phyloP scores from a whole-genome alignment of 108 stramenopile genomes.

The Pelagomonas calceolata region DNA sequence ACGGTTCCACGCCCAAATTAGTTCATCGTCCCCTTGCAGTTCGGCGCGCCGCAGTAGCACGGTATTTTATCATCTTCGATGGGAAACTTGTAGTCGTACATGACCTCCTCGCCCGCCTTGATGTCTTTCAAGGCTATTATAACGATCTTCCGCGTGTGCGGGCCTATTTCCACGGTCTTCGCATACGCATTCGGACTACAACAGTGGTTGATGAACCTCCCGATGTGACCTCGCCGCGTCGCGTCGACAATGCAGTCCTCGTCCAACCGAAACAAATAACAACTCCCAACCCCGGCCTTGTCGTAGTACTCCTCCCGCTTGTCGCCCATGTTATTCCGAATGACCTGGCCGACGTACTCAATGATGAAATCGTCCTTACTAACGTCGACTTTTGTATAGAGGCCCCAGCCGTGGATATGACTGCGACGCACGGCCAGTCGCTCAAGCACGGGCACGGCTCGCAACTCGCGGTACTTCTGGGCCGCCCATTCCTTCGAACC shows the following conservation, averaged over 20 bases:
- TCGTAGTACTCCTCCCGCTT: constrained; percentile 67
- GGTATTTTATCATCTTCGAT: constrained; percentile 59
- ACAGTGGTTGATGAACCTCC: constrained; percentile 89
- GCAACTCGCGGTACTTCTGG: constrained; percentile 42
- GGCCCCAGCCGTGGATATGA: constrained; percentile 82
- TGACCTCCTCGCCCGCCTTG: constrained; percentile 75
- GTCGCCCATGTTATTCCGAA: constrained; percentile 61
- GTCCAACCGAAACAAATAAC: constrained; percentile 82
- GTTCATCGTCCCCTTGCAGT: constrained; percentile 63
- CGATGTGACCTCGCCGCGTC: constrained; percentile 72
- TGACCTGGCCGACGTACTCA: constrained; percentile 61
- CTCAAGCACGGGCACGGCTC: constrained; percentile 44
- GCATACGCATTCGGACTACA: constrained; percentile 86
- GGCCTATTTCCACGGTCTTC: constrained; percentile 60
- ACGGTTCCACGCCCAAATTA: no score
- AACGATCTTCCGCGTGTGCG: constrained; percentile 63
- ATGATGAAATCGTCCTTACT: constrained; percentile 55
- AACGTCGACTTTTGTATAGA: constrained; percentile 64
- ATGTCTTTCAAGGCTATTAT: constrained; percentile 77
- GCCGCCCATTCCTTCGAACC: background rate
- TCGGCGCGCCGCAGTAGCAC: constrained; percentile 62
- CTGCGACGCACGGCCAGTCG: constrained; percentile 51
- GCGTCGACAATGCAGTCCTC: constrained; percentile 79
- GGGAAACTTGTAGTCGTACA: constrained; percentile 94
- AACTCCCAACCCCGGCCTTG: constrained; percentile 64